A percentile compares a stretch with the other conserved stretches of the same genome.
Conservation (phyloP, 306 rosid species). For the Cucurbita maxima region DNA sequence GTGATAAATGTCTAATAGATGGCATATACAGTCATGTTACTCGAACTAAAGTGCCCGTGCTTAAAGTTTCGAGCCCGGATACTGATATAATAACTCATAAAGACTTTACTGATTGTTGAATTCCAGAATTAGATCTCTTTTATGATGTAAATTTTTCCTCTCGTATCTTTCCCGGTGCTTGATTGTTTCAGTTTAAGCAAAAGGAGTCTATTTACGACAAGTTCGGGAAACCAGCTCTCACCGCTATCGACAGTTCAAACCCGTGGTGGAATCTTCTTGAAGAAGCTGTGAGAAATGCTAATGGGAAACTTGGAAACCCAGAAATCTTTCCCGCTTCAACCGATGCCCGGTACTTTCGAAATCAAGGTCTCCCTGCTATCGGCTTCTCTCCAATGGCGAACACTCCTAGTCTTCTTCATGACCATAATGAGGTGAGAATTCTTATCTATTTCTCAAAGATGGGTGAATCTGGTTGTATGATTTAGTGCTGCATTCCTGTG, state of each 20-base stretch:
- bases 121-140: neutral
- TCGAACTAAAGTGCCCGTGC: neutral
- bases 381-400: constrained; percentile 94
- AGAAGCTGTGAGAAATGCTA: constrained; percentile 55
- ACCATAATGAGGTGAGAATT: constrained; percentile 77
- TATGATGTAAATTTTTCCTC: neutral
- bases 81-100: neutral
- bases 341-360: constrained; percentile 73
- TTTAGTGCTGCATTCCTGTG: neutral
- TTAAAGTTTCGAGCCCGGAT: neutral
- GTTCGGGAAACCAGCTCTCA: constrained; percentile 44
- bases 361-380: constrained; percentile 66
- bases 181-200: constrained; percentile 55
- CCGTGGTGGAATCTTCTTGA: constrained; percentile 85
- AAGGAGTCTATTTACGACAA: constrained; percentile 27
- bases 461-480: neutral
- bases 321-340: constrained; percentile 81
- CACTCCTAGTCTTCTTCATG: constrained; percentile 85
- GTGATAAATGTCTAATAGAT: neutral
- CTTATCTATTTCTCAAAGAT: neutral
- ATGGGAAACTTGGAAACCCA: constrained; percentile 74
- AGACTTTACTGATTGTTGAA: neutral
- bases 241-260: constrained; percentile 62
- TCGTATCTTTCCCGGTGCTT: constrained; percentile 10
- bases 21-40: neutral